These are phyloP conservation scores for Plasmodium vivax DNA, from an alignment of 169 alveolate species.

Conservation along the genomic window DNA sequence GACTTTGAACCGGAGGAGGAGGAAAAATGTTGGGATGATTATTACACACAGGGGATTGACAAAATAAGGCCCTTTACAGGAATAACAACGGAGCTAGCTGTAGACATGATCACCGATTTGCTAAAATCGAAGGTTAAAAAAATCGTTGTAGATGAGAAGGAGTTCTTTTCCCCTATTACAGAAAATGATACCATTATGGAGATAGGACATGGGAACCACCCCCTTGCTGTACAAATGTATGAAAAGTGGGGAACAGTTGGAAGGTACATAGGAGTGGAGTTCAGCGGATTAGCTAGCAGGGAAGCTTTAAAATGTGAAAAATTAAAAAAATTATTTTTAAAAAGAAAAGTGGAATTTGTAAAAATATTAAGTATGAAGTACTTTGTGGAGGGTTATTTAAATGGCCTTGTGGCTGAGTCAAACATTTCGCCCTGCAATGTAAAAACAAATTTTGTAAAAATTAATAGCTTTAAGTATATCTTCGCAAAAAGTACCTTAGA, in stretches of 20 bases:
- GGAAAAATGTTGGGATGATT: constrained; percentile 72
- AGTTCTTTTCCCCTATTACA: constrained; percentile 44
- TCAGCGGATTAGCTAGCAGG: constrained; percentile 76
- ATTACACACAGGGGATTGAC: constrained; percentile 50
- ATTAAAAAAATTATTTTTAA: constrained; percentile 33
- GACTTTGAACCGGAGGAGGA: constrained; percentile 67
- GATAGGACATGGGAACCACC: constrained; percentile 86
- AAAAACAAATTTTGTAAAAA: constrained; percentile 38
- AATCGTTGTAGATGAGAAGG: constrained; percentile 36
- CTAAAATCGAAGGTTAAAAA: constrained; percentile 9
- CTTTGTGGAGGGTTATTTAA: constrained; percentile 26
- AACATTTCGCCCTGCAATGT: constrained; percentile 42
- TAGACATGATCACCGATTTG: constrained; percentile 41
- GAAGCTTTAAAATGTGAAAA: constrained; percentile 75
- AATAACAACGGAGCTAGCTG: constrained; percentile 69
- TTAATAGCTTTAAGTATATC: constrained; percentile 47
- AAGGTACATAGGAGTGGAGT: constrained; percentile 75
- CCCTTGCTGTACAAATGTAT: constrained; percentile 79
- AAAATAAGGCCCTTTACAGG: constrained; percentile 57
- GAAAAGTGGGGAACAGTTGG: constrained; percentile 72
- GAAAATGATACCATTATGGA: constrained; percentile 77
- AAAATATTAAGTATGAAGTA: constrained; percentile 58
- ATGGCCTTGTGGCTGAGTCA: constrained; percentile 39
- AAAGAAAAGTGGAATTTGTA: constrained; percentile 51
- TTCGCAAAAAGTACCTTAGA: constrained; percentile 82